Percentiles rank a stretch among this genome's conserved stretches.
These are phyloP conservation scores for Ogataea hybrid DNA, from an alignment of 1,139 yeast species.

Conservation along the genomic window DNA sequence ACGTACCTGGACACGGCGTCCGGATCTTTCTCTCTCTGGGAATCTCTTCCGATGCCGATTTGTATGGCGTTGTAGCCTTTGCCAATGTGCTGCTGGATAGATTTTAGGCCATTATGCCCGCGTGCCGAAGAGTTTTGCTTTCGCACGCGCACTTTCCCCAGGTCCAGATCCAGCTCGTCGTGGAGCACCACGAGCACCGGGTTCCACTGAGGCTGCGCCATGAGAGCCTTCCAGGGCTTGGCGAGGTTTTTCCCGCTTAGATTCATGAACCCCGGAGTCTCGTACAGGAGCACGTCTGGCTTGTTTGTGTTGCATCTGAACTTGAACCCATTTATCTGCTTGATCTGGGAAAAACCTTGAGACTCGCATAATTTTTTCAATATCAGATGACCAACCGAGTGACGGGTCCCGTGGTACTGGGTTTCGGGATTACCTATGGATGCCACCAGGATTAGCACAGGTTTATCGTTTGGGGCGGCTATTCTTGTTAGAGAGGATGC, in stretches of 20 bases:
- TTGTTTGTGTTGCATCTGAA: constrained; percentile 21
- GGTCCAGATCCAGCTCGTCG: constrained; percentile 66
- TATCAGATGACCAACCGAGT: constrained; percentile 70
- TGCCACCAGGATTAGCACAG: constrained; percentile 42
- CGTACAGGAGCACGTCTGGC: constrained; percentile 38
- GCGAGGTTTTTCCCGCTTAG: constrained; percentile 54
- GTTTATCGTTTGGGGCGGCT: constrained; percentile 19
- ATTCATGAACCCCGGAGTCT: constrained; percentile 66
- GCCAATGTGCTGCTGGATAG: constrained; percentile 45
- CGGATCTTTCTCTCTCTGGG: constrained; percentile 36
- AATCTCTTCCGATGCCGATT: constrained; percentile 74
- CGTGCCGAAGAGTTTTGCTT: constrained; percentile 56
- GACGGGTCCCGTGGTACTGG: constrained; percentile 60
- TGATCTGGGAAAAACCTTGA: constrained; percentile 20
- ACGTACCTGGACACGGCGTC: constrained; percentile 60
- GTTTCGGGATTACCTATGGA: constrained; percentile 83
- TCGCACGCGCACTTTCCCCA: constrained; percentile 64
- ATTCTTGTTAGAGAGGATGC: constrained; percentile 11
- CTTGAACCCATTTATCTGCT: constrained; percentile 17
- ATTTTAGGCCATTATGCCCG: constrained; percentile 80
- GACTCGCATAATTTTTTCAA: constrained; percentile 31
- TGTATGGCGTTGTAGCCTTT: constrained; percentile 50
- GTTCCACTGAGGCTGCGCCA: constrained; percentile 27
- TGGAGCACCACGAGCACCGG: constrained; percentile 59
- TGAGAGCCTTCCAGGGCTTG: constrained; percentile 45